Evolutionary conservation across 305 asterid genomes (phyloP).

Genomic region (Ilex paraguariensis): DNA sequence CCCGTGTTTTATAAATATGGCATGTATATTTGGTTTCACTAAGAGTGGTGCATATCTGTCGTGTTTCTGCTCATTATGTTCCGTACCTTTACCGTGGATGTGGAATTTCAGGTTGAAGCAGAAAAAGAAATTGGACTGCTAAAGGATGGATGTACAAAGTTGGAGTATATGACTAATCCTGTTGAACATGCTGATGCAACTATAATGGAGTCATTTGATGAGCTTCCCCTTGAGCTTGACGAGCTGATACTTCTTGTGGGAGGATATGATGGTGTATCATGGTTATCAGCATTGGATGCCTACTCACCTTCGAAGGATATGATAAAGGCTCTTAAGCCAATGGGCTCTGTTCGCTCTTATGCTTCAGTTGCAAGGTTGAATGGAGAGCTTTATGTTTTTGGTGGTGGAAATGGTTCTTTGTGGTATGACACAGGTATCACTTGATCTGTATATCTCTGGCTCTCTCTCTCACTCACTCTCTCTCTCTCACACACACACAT

Average conservation of each 20-base stretch:
- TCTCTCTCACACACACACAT: not conserved
- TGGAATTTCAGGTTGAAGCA: constrained; percentile 43
- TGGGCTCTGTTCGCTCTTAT: constrained; percentile 58
- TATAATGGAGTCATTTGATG: constrained; percentile 27
- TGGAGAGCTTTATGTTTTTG: constrained; percentile 64
- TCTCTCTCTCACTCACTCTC: constrained; percentile 1
- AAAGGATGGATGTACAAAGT: constrained; percentile 29
- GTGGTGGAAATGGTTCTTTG: constrained; percentile 61
- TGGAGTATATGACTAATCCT: constrained; percentile 44
- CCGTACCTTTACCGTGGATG: not conserved
- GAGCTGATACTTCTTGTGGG: constrained; percentile 66
- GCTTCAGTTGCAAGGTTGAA: constrained; percentile 53
- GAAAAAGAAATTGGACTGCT: constrained; percentile 53
- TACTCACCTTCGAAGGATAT: constrained; percentile 60
- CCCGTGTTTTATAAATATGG: too few species aligned
- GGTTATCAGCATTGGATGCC: constrained; percentile 57
- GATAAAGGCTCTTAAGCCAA: constrained; percentile 52
- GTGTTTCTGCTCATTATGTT: not conserved
- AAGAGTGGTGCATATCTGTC: too few species aligned
- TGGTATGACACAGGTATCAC: constrained; percentile 68
- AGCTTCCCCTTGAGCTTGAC: constrained; percentile 22
- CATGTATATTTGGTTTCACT: too few species aligned
- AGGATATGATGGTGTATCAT: constrained; percentile 75
- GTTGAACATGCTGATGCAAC: constrained; percentile 22
- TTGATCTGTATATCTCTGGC: constrained; percentile 12